Conservation (phyloP, 164 flowering plant genomes). For the Amborella trichopoda region DNA sequence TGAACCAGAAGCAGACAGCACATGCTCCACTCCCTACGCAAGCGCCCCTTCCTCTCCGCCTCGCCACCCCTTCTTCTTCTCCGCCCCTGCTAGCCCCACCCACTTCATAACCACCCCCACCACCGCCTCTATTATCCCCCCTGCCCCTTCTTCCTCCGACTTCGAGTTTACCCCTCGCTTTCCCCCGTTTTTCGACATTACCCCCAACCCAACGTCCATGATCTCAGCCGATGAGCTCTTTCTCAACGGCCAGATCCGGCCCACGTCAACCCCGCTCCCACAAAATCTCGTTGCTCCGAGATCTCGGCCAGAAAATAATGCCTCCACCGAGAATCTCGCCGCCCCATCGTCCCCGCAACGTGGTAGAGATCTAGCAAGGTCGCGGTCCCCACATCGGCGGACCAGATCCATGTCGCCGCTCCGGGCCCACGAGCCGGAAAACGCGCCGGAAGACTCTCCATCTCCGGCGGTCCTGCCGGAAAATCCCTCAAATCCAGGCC, state of each 20-base stretch:
- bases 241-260: slow-evolving; percentile 68
- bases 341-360: no score
- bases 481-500: no score
- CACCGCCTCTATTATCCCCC: slow-evolving; percentile 1
- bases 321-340: no score
- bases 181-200: slow-evolving; percentile 6
- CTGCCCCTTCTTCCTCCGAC: slow-evolving; percentile 12
- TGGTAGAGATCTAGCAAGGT: no score
- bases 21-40: slow-evolving; percentile 63
- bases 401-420: slow-evolving; percentile 57
- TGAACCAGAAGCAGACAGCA: no score
- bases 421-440: slow-evolving; percentile 1
- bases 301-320: no score
- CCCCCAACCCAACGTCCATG: slow-evolving; percentile 15
- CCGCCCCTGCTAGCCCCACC: slow-evolving; percentile 69
- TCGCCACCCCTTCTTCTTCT: slow-evolving; percentile 27
- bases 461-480: neutral
- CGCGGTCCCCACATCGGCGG: slow-evolving; percentile 38
- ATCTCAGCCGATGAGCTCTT: slow-evolving; percentile 70
- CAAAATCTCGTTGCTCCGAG: no score
- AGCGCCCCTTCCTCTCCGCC: slow-evolving; percentile 38
- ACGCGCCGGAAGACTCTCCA: slow-evolving; percentile 1
- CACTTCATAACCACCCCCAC: slow-evolving; percentile 24
- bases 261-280: slow-evolving; percentile 19
- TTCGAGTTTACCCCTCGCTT: slow-evolving; percentile 51